Evolutionary conservation across 225 moss, liverwort and hornwort species (phyloP), one percentile per base, ranked within the genome.

Genomic region (Pseudoscleropodium purum): DNA sequence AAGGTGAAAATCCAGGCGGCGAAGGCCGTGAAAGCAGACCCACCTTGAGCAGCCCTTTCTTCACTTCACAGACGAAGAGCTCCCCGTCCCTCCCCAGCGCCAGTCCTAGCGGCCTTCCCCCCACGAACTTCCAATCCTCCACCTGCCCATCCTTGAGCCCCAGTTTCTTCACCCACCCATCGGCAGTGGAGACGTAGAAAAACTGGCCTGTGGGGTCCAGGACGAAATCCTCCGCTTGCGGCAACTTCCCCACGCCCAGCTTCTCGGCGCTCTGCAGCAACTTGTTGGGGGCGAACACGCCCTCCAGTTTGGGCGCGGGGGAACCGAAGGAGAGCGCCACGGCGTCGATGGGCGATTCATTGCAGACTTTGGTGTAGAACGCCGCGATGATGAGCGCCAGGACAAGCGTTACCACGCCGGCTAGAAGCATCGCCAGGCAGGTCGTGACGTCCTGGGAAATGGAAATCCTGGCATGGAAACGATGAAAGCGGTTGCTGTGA

Each of bases 161-260:
- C 19, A 95, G 57, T 16, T 94, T 93, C 93, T 95, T 97, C 36
- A 97, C 90, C 97, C 96, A 97, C 26, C 96, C 96, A 54, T 96
- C 95, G 4, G 39, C 72, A 11, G 85, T 80, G 67, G 92, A 89
- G 37, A 85, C 91, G 57, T 95, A 96, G 24, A 94, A 43, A 5
- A 91, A 86, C 39, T 74, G 89, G 41, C 89, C 89, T 37, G 85
- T 86, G 14, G 93, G 86, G 49, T 96, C 94, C 30, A 90, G 77
- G 34, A 89, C 88, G 31, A 94, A 23, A 82, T 95, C 97, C 82
- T 97, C 96, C 15, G 96, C 92, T 11, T 87, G 47, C 25, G 6
- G 11, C 59, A 93, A 2, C 54, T 81, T 36, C 29, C 95, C 97
- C 15, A 25, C 83, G 47, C 89, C 91, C 31, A 96, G 73, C 68